Percentiles rank a stretch among this genome's conserved stretches.
These are phyloP conservation scores for Mucor sp. DNA, from an alignment of 371 early-diverging fungal species.

Conservation along the genomic window DNA sequence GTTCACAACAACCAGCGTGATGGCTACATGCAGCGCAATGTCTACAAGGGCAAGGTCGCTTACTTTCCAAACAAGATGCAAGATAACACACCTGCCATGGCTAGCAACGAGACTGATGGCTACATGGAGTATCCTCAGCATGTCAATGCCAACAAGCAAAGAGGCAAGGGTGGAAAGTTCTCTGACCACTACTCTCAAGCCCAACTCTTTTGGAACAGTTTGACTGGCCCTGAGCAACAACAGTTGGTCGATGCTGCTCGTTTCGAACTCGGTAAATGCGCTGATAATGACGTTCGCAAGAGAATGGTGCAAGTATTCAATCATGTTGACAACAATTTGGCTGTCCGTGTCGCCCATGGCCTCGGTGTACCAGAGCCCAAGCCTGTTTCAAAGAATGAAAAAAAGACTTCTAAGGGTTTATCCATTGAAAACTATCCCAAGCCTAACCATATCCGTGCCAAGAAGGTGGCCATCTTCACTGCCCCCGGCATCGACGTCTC, in stretches of 20 bases:
- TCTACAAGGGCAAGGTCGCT: conserved; percentile 18
- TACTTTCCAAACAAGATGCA: conserved; percentile 24
- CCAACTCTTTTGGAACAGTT: conserved; percentile 43
- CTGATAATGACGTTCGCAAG: conserved; percentile 30
- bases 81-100: conserved; percentile 21
- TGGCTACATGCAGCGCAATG: conserved; percentile 38
- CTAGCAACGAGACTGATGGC: conserved; percentile 12
- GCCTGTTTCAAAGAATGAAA: conserved; percentile 24
- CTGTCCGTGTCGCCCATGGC: conserved; percentile 39
- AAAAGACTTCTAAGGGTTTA: conserved; percentile 22
- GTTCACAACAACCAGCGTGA: conserved; percentile 59
- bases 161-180: conserved; percentile 28
- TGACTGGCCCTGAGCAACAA: conserved; percentile 38
- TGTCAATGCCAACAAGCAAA: conserved; percentile 14
- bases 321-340: conserved; percentile 44
- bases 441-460: conserved; percentile 30
- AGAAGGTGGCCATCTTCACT: conserved; percentile 39
- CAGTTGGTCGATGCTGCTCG: conserved; percentile 42
- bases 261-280: conserved; percentile 45
- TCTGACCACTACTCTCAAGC: conserved; percentile 49
- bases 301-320: conserved; percentile 41
- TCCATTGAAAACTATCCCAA: conserved; percentile 41
- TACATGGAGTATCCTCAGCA: conserved; percentile 23
- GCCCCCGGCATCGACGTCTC: conserved; percentile 34
- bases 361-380: conserved; percentile 35